Evolutionary conservation across 1,284 basidiomycete species (phyloP), one percentile per base, ranked within the genome.

Genomic region (Papiliotrema fonsecae): DNA sequence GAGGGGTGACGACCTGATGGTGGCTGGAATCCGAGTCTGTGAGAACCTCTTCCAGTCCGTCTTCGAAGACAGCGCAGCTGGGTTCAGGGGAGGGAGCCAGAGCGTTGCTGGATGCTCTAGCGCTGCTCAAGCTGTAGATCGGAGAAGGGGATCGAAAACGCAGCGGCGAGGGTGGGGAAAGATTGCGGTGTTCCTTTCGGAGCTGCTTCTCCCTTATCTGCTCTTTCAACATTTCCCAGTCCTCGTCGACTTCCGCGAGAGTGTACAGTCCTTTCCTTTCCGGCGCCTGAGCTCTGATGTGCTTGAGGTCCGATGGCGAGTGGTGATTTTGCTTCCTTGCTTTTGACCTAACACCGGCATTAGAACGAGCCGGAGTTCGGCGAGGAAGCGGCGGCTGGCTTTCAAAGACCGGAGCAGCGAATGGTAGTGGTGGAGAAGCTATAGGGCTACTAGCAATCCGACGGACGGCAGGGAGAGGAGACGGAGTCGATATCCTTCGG

Each of bases 241-340:
- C 66, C 44, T 57, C 58, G 13, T 65, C 64, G 1, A 34, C 55
- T 18, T 36, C 43, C 13, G 19, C 18, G n/a, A 35, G 51, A 51
- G 14, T 55, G 58, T 18, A 54, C 59, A 47, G 52, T 64, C 13
- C 67, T 64, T 25, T 70, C 65, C 40, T 69, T 61, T 62, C 65
- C 62, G 10, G 42, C 66, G 34, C 16, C 5, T 5, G 19, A 19
- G 34, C 34, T 5, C 34, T 14, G 16, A 35, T 19, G 34, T 35
- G 34, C 34, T 35, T 35, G 16, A 35, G 34, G 6, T 35, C 34
- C 34, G 16, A 35, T 4, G 34, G 34, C 2, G 62, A 69, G 41
- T 47, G 67, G 46, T 57, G 67, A 11, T 69, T 69, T 43, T 45
- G 67, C 44, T 65, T 63, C n/a, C 18, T 35, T 51, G 16, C 30